A percentile compares a stretch with the other conserved stretches of the same genome.
phyloP scores from a whole-genome alignment of 768 basidiomycete species.

The Russula olivacea region DNA sequence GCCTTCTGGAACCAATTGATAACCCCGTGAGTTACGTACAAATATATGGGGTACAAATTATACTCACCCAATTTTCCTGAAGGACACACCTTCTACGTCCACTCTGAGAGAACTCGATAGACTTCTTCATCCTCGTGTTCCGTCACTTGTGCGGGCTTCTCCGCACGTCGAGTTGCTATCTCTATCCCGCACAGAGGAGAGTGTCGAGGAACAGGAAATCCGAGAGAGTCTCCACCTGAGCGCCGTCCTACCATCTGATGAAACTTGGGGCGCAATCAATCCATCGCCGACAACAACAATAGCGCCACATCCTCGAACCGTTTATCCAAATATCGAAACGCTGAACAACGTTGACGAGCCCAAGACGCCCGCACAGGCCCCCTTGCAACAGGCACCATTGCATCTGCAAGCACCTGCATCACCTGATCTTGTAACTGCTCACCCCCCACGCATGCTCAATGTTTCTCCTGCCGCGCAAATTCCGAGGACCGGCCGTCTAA shows the following conservation, averaged over 20 bases:
- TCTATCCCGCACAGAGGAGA: slow-evolving; percentile 58
- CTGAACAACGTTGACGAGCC: background rate
- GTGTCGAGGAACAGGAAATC: slow-evolving; percentile 50
- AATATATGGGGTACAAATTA: slow-evolving; percentile 30
- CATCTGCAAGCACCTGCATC: background rate
- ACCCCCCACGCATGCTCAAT: background rate
- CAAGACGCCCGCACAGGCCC: background rate
- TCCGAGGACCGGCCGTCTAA: background rate
- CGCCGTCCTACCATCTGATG: slow-evolving; percentile 15
- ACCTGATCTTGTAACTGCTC: background rate
- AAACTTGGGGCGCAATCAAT: background rate
- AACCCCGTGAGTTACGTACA: slow-evolving; percentile 31
- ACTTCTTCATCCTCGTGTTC: slow-evolving; percentile 73
- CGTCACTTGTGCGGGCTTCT: slow-evolving; percentile 63
- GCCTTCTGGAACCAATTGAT: slow-evolving; percentile 16
- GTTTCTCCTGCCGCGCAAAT: background rate
- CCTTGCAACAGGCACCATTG: background rate
- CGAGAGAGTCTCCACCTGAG: slow-evolving; percentile 40
- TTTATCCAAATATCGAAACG: background rate
- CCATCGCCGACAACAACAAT: background rate
- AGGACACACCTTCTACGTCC: slow-evolving; percentile 3
- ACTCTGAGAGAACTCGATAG: slow-evolving; percentile 41
- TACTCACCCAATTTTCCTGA: background rate
- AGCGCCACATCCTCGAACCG: background rate
- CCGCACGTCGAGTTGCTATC: slow-evolving; percentile 58